Base-by-base conservation (phyloP, 768 basidiomycete genomes). In the Lactarius evosmus region DNA sequence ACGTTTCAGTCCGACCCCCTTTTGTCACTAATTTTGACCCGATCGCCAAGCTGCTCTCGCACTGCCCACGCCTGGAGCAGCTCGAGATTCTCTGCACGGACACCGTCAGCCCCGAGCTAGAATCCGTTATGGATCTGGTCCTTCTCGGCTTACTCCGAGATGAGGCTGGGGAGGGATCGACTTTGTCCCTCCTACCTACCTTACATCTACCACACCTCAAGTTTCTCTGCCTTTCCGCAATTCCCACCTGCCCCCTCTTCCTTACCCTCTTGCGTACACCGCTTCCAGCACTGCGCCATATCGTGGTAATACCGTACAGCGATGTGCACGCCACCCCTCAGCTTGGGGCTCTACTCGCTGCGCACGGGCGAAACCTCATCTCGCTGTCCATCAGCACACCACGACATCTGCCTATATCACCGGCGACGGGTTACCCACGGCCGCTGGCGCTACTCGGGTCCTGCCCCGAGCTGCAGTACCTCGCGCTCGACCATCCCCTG, bases 281-380 rank as follows among this genome's bases (percentile, higher is more conserved):
- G 0, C 82, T 94, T 16, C 91, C 88, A 4, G 74, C 79, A 3
- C 76, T 94, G 46, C 78, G 72, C 36, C 85, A 85, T 67, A 76
- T 93, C 22, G 86, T 82, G 16, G 71, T 93, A 40, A 91, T 90
- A 1, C 89, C 90, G 1, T 90, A 88, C 69, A 81, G 89, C 60
- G 88, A 90, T 68, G 25, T 25, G 17, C 69, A 87, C 16, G 82
- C 82, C 32, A 85, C 79, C 66, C 83, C 87, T 16, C 72, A 75
- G 27, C 82, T 88, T 5, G 78, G 86, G 36, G 78, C 81, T 14
- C 83, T 93, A 67, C 84, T 92, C 33, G 70, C 76, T 1, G 73
- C 74, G 3, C 89, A 92, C 68, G 90, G 90, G 12, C 65, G 69
- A 38, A 69, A 70, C 4, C 80, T 93, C 54, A 79, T 77, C 14